Evolutionary conservation across 306 rosid genomes (phyloP).

Genomic region (Cucurbita ficifolia): DNA sequence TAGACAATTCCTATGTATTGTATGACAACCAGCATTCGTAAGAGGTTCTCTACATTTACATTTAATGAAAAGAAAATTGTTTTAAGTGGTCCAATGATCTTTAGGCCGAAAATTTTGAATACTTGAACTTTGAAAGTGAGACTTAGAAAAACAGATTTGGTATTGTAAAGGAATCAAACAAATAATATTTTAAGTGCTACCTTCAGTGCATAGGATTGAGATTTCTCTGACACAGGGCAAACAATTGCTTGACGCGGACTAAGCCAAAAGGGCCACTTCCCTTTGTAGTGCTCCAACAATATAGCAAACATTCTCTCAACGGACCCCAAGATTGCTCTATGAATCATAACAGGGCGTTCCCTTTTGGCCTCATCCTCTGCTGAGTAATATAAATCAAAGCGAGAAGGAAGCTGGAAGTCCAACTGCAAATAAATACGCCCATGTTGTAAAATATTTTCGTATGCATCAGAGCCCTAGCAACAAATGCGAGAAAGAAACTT

Average conservation of each 20-base stretch:
- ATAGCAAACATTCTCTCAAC: slow-evolving; percentile 89
- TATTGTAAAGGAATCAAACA: background rate
- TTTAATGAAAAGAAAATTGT: background rate
- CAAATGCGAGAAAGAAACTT: background rate
- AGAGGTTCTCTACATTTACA: background rate
- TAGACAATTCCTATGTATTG: background rate
- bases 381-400: slow-evolving; percentile 69
- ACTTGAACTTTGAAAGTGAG: background rate
- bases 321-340: slow-evolving; percentile 83
- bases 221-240: slow-evolving; percentile 80
- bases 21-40: background rate
- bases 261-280: slow-evolving; percentile 97
- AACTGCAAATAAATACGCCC: slow-evolving; percentile 43
- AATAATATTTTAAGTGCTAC: slow-evolving; percentile 13
- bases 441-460: background rate
- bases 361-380: slow-evolving; percentile 89
- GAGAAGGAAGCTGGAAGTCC: slow-evolving; percentile 88
- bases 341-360: slow-evolving; percentile 85
- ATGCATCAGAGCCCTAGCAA: background rate
- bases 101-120: background rate
- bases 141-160: background rate
- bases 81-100: background rate
- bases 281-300: slow-evolving; percentile 84
- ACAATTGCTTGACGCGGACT: slow-evolving; percentile 93
- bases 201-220: slow-evolving; percentile 57